Percentiles rank a stretch among this genome's conserved stretches.
These are phyloP conservation scores for Cicer arietinum DNA, from an alignment of 306 rosid species.

Conservation along the genomic window DNA sequence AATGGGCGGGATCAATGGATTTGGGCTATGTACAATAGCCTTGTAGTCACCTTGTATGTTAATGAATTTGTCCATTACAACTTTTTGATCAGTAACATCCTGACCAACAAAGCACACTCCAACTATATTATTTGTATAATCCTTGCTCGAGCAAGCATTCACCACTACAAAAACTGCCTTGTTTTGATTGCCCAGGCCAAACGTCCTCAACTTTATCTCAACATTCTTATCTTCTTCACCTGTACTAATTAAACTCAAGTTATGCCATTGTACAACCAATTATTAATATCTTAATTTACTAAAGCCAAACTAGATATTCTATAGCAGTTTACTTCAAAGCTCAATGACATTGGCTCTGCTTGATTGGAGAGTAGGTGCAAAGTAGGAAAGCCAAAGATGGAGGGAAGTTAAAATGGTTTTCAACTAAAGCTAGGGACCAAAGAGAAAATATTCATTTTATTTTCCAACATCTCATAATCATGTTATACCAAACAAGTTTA, in stretches of 20 bases:
- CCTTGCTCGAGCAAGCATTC: constrained; percentile 99
- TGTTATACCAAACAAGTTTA: constrained; percentile 18
- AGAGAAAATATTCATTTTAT: constrained; percentile 25
- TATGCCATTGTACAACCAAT: constrained; percentile 45
- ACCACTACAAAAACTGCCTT: constrained; percentile 83
- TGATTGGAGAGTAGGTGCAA: constrained; percentile 1
- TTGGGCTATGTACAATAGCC: constrained; percentile 95
- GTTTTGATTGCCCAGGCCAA: constrained; percentile 67
- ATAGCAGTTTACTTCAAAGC: constrained; percentile 45
- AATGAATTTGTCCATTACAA: constrained; percentile 96
- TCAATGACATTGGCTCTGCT: constrained; percentile 32
- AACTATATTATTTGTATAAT: constrained; percentile 76
- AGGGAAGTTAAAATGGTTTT: constrained; percentile 27
- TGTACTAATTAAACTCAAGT: constrained; percentile 63
- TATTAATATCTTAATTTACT: constrained; percentile 40
- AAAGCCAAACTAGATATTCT: constrained; percentile 44
- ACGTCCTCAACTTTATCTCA: constrained; percentile 90
- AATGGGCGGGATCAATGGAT: constrained; percentile 95
- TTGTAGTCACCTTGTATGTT: constrained; percentile 97
- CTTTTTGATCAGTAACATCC: constrained; percentile 91
- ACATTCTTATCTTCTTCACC: constrained; percentile 97
- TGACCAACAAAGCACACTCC: constrained; percentile 99
- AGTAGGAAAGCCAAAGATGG: constrained; percentile 21
- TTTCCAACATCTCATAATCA: constrained; percentile 24
- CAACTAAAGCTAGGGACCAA: constrained; percentile 2